A percentile compares a stretch with the other conserved stretches of the same genome.
Evolutionary conservation across 306 rosid genomes (phyloP).

Genomic region (Rosa lucieae): DNA sequence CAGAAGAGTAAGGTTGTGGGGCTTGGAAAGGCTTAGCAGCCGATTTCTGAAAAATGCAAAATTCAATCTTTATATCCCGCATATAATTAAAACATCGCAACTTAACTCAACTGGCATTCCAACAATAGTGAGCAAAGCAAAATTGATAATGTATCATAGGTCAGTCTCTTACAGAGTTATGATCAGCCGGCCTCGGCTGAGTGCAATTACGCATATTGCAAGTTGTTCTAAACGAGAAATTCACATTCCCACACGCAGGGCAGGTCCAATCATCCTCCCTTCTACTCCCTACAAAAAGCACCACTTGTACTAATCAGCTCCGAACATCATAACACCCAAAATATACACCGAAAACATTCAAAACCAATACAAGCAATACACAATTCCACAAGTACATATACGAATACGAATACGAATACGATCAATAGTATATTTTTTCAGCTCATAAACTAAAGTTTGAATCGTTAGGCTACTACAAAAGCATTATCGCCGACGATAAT

Average conservation of each 20-base stretch:
- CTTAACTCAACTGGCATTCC: neutral
- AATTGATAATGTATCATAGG: neutral
- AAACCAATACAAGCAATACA: neutral
- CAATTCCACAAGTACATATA: neutral
- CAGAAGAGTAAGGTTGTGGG: conserved; percentile 71
- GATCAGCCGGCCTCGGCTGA: conserved; percentile 98
- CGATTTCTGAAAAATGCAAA: conserved; percentile 55
- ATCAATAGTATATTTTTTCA: neutral
- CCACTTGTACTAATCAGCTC: neutral
- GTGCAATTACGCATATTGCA: conserved; percentile 99
- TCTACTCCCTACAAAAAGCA: conserved; percentile 73
- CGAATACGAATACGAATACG: neutral
- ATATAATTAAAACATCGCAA: neutral
- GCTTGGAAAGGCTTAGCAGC: conserved; percentile 81
- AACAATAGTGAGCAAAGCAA: neutral
- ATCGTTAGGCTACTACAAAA: neutral
- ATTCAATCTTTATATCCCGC: neutral
- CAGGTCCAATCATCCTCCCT: conserved; percentile 99
- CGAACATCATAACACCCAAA: neutral
- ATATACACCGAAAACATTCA: neutral
- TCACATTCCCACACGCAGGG: conserved; percentile 97
- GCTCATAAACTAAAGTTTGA: neutral
- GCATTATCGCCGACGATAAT: neutral
- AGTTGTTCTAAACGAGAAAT: conserved; percentile 94
- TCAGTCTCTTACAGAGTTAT: conserved; percentile 58